Evolutionary conservation across 371 early-diverging fungal species (phyloP).

Genomic region (Fennellomyces sp.): DNA sequence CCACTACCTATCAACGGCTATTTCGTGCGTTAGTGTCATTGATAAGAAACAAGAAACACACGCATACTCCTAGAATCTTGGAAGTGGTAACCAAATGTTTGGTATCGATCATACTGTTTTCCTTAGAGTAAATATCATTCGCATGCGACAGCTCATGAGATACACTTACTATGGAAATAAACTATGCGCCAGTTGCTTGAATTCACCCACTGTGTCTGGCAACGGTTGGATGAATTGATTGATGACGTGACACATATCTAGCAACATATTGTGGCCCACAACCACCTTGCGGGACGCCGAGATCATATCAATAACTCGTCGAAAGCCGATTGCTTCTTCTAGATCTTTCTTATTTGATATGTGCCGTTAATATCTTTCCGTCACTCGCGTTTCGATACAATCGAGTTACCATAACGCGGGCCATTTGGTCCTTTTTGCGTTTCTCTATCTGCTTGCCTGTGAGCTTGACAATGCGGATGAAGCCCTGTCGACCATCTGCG

Average conservation of each 20-base stretch:
- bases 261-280: constrained; percentile 85
- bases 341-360: constrained; percentile 64
- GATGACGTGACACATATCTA: constrained; percentile 78
- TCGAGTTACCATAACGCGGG: constrained; percentile 8
- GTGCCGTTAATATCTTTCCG: too few relatives aligned
- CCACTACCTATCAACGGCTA: constrained; percentile 33
- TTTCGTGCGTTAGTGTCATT: neutral
- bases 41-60: neutral
- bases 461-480: constrained; percentile 42
- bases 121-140: too few relatives aligned
- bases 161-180: constrained; percentile 60
- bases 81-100: constrained; percentile 72
- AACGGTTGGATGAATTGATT: constrained; percentile 72
- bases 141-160: too few relatives aligned
- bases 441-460: constrained; percentile 44
- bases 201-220: constrained; percentile 66
- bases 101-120: constrained; percentile 80
- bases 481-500: constrained; percentile 48
- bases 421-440: constrained; percentile 23
- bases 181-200: constrained; percentile 54
- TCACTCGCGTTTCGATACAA: neutral
- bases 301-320: constrained; percentile 78
- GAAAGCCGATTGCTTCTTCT: constrained; percentile 71
- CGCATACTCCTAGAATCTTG: too few relatives aligned
- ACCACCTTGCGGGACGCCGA: constrained; percentile 69